phyloP scores from a whole-genome alignment of 768 basidiomycete genomes.

The Coprinopsis cinerea region DNA sequence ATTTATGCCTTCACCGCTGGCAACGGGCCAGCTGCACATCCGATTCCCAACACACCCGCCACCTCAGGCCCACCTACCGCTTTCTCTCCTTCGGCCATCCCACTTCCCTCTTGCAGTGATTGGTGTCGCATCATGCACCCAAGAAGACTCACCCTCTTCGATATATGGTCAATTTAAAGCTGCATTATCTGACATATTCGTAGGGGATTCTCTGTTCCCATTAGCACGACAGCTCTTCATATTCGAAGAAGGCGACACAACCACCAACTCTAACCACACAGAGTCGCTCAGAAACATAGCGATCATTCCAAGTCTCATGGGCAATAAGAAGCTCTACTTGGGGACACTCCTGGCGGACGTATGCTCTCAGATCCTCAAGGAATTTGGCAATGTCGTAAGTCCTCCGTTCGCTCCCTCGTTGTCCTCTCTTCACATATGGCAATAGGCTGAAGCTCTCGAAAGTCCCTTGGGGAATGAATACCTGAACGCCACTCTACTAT shows the following conservation, averaged over 20 bases:
- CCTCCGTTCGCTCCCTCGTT: conserved; percentile 6
- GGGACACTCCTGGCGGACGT: conserved; percentile 86
- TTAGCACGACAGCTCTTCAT: conserved; percentile 79
- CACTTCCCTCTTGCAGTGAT: conserved; percentile 85
- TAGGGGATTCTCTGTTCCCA: conserved; percentile 62
- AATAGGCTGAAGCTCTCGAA: conserved; percentile 72
- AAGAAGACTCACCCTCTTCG: conserved; percentile 44
- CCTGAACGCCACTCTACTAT: conserved; percentile 64
- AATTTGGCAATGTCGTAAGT: conserved; percentile 80
- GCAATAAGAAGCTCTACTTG: conserved; percentile 82
- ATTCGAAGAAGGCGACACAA: conserved; percentile 69
- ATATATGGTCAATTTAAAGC: conserved; percentile 64
- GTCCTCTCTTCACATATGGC: background rate
- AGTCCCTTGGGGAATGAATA: conserved; percentile 83
- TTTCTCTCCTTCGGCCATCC: conserved; percentile 73
- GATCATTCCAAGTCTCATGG: conserved; percentile 79
- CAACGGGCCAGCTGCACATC: conserved; percentile 79
- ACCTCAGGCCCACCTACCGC: conserved; percentile 56
- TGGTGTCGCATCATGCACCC: conserved; percentile 72
- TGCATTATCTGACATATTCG: conserved; percentile 59
- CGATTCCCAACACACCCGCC: conserved; percentile 72
- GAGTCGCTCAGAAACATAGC: conserved; percentile 59
- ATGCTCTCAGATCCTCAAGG: conserved; percentile 80
- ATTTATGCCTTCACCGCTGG: conserved; percentile 73
- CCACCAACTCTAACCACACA: conserved; percentile 48